Evolutionary conservation across 768 basidiomycete species (phyloP).

Genomic region (Mycena haematopus): DNA sequence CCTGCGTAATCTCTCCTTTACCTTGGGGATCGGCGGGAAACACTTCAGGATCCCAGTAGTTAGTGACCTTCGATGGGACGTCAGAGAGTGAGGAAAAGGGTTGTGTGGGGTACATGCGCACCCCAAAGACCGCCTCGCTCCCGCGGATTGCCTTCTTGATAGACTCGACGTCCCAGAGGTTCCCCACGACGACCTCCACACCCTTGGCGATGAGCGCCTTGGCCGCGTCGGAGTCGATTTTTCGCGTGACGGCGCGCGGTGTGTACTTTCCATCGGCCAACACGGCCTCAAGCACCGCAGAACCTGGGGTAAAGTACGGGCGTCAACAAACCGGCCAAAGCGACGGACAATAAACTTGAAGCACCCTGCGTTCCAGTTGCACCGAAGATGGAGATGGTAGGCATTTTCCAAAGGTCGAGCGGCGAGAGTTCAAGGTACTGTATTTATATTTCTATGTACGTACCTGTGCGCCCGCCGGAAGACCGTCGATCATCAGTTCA

Average conservation of each 20-base stretch:
- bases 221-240: not conserved
- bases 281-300: not conserved
- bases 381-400: not conserved
- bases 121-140: not conserved
- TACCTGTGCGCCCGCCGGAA: too few relatives aligned
- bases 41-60: not conserved
- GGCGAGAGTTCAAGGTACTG: too few relatives aligned
- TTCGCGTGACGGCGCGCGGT: not conserved
- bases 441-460: too few relatives aligned
- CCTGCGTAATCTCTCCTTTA: not conserved
- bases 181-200: not conserved
- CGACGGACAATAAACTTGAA: not conserved
- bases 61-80: not conserved
- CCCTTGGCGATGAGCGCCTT: not conserved
- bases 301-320: not conserved
- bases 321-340: not conserved
- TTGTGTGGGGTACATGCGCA: not conserved
- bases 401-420: not conserved
- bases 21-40: not conserved
- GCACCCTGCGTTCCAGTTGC: not conserved
- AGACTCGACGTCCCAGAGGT: not conserved
- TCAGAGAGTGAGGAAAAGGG: too few relatives aligned
- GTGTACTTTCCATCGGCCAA: not conserved
- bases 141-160: not conserved
- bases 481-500: too few relatives aligned